phyloP scores from a whole-genome alignment of 306 rosid genomes.

The Malus sylvestris region DNA sequence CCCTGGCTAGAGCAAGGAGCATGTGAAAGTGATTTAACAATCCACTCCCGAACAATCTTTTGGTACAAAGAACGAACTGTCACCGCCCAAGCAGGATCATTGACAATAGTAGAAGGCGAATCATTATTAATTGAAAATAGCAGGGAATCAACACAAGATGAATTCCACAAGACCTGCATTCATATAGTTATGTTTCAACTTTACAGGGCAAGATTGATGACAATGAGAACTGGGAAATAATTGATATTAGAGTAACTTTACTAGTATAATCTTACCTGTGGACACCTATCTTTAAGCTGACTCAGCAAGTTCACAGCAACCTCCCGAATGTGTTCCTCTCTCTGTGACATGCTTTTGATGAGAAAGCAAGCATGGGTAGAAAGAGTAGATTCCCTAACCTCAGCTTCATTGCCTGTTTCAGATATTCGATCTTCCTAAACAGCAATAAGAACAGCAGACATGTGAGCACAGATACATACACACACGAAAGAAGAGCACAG shows the following conservation, averaged over 20 bases:
- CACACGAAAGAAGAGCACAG: neutral
- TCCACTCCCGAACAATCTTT: constrained; percentile 94
- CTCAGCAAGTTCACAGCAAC: constrained; percentile 75
- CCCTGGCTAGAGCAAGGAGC: constrained; percentile 99
- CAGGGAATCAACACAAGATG: constrained; percentile 75
- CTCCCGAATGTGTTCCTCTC: constrained; percentile 90
- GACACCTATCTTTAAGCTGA: constrained; percentile 85
- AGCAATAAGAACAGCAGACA: constrained; percentile 29
- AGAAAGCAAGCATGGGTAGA: constrained; percentile 78
- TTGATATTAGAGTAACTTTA: constrained; percentile 1
- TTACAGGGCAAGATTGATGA: constrained; percentile 10
- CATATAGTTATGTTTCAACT: constrained; percentile 22
- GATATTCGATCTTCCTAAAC: constrained; percentile 85
- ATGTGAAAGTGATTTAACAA: constrained; percentile 77
- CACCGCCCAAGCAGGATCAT: constrained; percentile 87
- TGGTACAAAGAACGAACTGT: constrained; percentile 81
- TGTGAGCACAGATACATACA: neutral
- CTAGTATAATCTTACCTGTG: constrained; percentile 50
- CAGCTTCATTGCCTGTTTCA: constrained; percentile 83
- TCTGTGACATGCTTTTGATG: constrained; percentile 69
- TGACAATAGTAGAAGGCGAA: constrained; percentile 62
- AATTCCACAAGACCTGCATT: constrained; percentile 91
- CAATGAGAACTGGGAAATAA: neutral
- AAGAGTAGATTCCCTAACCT: constrained; percentile 68
- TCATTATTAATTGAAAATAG: constrained; percentile 83